phyloP scores from a whole-genome alignment of 176 grass and related monocot species.

The Juncus effusus region DNA sequence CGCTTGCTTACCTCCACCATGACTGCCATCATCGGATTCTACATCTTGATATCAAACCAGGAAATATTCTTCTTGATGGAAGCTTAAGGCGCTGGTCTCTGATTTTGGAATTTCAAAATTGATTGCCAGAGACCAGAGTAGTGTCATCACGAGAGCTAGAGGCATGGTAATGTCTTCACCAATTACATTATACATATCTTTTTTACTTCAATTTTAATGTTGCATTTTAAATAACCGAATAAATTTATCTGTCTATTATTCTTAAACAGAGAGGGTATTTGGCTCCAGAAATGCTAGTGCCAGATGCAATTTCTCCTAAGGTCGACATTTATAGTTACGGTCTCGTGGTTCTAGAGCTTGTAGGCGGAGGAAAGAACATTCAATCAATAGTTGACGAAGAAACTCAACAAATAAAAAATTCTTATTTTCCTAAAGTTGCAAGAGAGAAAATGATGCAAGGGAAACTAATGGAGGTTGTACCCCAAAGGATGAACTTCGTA shows the following conservation, averaged over 20 bases:
- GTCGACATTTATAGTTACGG: slow-evolving; percentile 71
- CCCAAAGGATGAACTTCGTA: no score
- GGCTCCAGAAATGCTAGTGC: slow-evolving; percentile 50
- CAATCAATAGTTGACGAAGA: slow-evolving; percentile 6
- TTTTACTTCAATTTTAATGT: no score
- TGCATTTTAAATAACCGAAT: no score
- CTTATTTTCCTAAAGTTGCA: slow-evolving; percentile 28
- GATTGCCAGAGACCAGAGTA: slow-evolving; percentile 43
- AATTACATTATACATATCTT: no score
- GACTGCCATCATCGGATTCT: slow-evolving; percentile 44
- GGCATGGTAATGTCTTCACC: slow-evolving; percentile 27
- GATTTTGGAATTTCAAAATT: slow-evolving; percentile 63
- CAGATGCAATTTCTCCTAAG: slow-evolving; percentile 30
- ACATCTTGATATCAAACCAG: slow-evolving; percentile 68
- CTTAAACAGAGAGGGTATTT: slow-evolving; percentile 37
- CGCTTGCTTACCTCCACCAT: slow-evolving; percentile 64
- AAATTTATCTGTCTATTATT: neutral
- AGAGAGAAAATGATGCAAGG: slow-evolving; percentile 32
- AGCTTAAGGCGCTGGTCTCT: slow-evolving; percentile 39
- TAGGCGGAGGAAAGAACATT: slow-evolving; percentile 39
- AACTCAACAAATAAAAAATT: neutral
- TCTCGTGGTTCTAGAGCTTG: slow-evolving; percentile 51
- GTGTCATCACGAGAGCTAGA: slow-evolving; percentile 36
- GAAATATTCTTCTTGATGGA: slow-evolving; percentile 65
- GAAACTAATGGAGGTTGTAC: slow-evolving; percentile 24